Conservation (phyloP, 352 stramenopile genomes). For the Phytopythium kandeliae region DNA sequence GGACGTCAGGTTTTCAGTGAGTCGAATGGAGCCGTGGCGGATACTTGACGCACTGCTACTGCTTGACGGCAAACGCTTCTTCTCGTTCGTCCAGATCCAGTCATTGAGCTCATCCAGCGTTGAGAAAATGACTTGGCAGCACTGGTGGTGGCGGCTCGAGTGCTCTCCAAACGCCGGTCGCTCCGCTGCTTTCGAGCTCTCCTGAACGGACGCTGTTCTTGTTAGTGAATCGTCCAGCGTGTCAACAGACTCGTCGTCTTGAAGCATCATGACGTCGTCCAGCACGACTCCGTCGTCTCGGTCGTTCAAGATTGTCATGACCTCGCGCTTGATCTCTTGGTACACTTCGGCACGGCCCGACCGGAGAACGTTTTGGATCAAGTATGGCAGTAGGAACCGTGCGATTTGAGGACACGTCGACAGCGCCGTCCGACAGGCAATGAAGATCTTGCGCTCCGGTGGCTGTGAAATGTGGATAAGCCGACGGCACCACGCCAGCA, state of each 20-base stretch:
- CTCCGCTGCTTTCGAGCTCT: constrained; percentile 1
- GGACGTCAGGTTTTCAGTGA: constrained; percentile 15
- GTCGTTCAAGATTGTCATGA: constrained; percentile 77
- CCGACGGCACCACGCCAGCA: constrained; percentile 69
- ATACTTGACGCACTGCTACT: constrained; percentile 25
- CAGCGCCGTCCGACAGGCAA: constrained; percentile 56
- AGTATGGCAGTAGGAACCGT: constrained; percentile 76
- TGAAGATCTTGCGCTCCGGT: constrained; percentile 84
- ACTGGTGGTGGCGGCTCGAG: constrained; percentile 80
- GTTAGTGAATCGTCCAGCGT: constrained; percentile 1
- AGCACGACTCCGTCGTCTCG: constrained; percentile 54
- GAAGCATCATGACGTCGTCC: constrained; percentile 35
- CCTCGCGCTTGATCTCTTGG: constrained; percentile 68
- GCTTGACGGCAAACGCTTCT: constrained; percentile 66
- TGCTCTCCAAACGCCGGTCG: constrained; percentile 34
- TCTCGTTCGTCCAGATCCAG: constrained; percentile 83
- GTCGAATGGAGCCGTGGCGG: constrained; percentile 3
- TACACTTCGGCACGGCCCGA: constrained; percentile 58
- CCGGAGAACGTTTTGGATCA: constrained; percentile 82
- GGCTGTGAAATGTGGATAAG: constrained; percentile 74
- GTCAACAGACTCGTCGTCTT: constrained; percentile 12
- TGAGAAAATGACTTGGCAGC: constrained; percentile 80
- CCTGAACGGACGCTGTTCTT: constrained; percentile 1
- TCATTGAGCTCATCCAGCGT: constrained; percentile 86
- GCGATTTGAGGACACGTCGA: constrained; percentile 65